Evolutionary conservation across 2,329 filamentous ascomycete species (phyloP).

Genomic region (Fusarium equiseti): DNA sequence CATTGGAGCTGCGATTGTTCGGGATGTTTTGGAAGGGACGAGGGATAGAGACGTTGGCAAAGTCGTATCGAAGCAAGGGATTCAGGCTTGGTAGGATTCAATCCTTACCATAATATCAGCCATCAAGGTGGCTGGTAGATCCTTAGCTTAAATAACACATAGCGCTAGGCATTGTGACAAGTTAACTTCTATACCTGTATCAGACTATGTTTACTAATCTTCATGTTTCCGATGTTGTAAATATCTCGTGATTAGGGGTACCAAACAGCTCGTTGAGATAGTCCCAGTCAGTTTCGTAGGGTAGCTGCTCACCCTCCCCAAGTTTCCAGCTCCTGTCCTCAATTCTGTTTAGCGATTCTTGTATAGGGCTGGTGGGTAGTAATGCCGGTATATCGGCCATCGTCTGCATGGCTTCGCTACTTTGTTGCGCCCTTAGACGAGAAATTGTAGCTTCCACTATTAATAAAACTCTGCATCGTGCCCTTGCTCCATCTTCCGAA

Average conservation of each 20-base stretch:
- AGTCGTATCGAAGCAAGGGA: neutral
- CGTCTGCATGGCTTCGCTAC: rapidly evolving
- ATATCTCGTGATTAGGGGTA: neutral
- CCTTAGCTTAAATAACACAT: neutral
- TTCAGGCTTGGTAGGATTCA: neutral
- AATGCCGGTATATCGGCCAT: neutral
- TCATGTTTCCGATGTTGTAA: too few species aligned
- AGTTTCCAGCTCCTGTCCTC: neutral
- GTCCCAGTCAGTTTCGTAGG: neutral
- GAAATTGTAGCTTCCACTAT: neutral
- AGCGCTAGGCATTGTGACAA: neutral
- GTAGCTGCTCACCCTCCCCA: neutral
- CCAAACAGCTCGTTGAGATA: neutral
- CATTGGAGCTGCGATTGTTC: neutral
- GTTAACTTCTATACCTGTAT: neutral
- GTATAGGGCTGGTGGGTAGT: neutral
- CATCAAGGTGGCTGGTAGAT: neutral
- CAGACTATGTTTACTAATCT: neutral
- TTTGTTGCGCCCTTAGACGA: neutral
- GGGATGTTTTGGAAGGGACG: neutral
- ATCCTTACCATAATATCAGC: too few species aligned
- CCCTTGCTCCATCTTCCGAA: neutral
- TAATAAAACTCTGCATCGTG: neutral
- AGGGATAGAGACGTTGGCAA: neutral
- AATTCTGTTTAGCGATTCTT: neutral